Evolutionary conservation across 257 asterid genomes (phyloP).

Genomic region (Solanum boliviense): DNA sequence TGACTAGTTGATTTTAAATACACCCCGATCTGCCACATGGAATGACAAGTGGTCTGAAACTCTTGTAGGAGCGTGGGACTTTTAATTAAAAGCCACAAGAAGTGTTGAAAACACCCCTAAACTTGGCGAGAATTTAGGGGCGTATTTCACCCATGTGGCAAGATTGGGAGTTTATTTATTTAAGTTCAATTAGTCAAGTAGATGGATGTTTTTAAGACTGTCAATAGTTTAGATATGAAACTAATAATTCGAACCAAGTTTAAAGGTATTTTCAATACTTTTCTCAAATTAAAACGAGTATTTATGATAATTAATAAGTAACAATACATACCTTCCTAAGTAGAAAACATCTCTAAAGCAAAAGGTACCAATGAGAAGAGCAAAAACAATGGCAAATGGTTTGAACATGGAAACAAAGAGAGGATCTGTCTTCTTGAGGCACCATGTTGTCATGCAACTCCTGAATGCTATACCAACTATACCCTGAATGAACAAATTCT

Average conservation of each 20-base stretch:
- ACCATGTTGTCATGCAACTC: slow-evolving; percentile 44
- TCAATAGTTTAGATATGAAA: no score
- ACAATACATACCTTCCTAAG: slow-evolving; percentile 30
- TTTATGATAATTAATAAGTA: no score
- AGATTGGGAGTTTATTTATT: background rate
- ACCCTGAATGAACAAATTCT: background rate
- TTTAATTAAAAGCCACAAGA: background rate
- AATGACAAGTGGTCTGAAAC: background rate
- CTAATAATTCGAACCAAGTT: background rate
- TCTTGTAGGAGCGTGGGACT: background rate
- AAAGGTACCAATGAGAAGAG: slow-evolving; percentile 27
- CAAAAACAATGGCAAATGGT: slow-evolving; percentile 36
- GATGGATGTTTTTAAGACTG: fast-evolving
- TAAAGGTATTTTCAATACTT: no score
- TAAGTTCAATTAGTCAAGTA: background rate
- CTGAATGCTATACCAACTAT: slow-evolving; percentile 16
- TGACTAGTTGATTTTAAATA: background rate
- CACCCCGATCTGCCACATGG: background rate
- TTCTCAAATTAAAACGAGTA: background rate
- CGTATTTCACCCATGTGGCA: fast-evolving
- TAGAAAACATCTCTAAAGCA: slow-evolving; percentile 35
- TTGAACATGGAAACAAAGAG: slow-evolving; percentile 49
- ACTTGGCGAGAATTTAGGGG: background rate
- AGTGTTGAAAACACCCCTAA: no score
- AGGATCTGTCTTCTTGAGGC: slow-evolving; percentile 47